Conservation (phyloP, 108 stramenopile genomes). For the Chaetoceros muelleri region DNA sequence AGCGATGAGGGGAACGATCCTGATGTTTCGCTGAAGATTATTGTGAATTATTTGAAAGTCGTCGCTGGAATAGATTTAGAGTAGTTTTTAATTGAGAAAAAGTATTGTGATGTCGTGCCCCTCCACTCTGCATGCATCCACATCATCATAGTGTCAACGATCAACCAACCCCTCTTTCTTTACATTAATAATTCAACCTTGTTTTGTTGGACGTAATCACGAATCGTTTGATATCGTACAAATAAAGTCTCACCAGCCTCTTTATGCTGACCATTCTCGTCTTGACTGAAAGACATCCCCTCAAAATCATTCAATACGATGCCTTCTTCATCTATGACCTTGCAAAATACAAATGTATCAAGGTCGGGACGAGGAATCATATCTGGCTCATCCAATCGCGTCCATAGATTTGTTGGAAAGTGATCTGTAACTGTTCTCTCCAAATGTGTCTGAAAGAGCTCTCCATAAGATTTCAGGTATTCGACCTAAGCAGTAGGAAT, state of each 20-base stretch:
- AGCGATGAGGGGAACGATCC: conserved; percentile 35
- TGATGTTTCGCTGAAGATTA: conserved; percentile 56
- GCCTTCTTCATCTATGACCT: conserved; percentile 16
- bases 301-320: background rate
- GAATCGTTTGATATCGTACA: background rate
- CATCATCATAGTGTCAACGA: too few relatives aligned
- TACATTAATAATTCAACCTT: background rate
- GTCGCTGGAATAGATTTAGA: conserved; percentile 18
- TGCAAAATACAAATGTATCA: conserved; percentile 44
- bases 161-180: too few relatives aligned
- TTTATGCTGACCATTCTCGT: background rate
- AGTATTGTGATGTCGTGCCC: too few relatives aligned
- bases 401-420: conserved; percentile 36
- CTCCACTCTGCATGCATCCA: too few relatives aligned
- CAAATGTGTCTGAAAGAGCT: conserved; percentile 33
- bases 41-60: conserved; percentile 58
- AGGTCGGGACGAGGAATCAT: conserved; percentile 32
- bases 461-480: conserved; percentile 17
- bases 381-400: conserved; percentile 41
- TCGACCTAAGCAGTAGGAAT: background rate
- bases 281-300: background rate
- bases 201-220: background rate
- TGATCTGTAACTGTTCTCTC: conserved; percentile 33
- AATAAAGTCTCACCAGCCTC: background rate
- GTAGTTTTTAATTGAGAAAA: background rate